Percentiles rank a stretch among this genome's conserved stretches.
These are phyloP conservation scores for Phytophthora citricola DNA, from an alignment of 352 stramenopile species.

Conservation along the genomic window DNA sequence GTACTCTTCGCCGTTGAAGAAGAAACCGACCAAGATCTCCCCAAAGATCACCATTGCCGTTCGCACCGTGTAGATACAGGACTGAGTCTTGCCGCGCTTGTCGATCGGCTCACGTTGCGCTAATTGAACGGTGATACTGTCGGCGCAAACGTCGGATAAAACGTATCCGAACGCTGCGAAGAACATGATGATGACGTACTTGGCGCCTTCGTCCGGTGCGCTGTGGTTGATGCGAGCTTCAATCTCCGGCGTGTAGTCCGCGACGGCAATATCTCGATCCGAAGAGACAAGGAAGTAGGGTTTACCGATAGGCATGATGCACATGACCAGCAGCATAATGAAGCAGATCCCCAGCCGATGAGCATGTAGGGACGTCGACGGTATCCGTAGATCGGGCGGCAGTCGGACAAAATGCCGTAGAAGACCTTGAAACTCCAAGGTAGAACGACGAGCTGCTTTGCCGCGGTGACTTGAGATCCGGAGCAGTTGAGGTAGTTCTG, in stretches of 20 bases:
- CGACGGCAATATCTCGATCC: constrained; percentile 19
- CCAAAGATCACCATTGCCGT: constrained; percentile 44
- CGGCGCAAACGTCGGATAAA: constrained; percentile 71
- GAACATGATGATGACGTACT: constrained; percentile 77
- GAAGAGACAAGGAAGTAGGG: constrained; percentile 49
- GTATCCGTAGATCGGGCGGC: constrained; percentile 56
- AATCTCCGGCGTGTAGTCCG: constrained; percentile 29
- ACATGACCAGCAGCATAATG: constrained; percentile 53
- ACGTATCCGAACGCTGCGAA: constrained; percentile 76
- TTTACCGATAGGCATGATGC: constrained; percentile 39
- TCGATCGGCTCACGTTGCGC: constrained; percentile 49
- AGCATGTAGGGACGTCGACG: constrained; percentile 69
- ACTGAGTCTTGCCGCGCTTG: constrained; percentile 47
- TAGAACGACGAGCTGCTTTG: constrained; percentile 41
- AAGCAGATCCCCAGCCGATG: constrained; percentile 56
- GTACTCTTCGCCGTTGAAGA: constrained; percentile 62
- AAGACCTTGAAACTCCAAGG: constrained; percentile 28
- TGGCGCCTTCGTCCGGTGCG: constrained; percentile 36
- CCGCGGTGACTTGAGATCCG: constrained; percentile 42
- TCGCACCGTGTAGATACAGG: constrained; percentile 47
- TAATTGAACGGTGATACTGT: constrained; percentile 50
- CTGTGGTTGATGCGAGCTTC: constrained; percentile 38
- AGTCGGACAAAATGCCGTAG: constrained; percentile 39
- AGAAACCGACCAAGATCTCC: constrained; percentile 41
- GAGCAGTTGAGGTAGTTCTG: constrained; percentile 49